A percentile compares a stretch with the other conserved stretches of the same genome.
These are phyloP conservation scores for Periglandula ipomoeae DNA, from an alignment of 2,329 filamentous ascomycete species.

Conservation along the genomic window DNA sequence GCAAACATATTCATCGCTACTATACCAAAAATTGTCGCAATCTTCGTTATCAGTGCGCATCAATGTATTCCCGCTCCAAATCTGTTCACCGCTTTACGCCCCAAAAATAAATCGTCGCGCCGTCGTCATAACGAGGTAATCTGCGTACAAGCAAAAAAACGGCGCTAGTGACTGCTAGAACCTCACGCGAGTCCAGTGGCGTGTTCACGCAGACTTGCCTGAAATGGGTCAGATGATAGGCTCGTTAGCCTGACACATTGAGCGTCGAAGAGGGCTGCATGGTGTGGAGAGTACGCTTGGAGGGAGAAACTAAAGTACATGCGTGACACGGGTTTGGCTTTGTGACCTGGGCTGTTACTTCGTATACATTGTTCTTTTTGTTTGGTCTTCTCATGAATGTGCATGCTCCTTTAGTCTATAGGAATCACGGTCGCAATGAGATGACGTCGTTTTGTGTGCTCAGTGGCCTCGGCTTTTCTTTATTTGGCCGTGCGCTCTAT, in stretches of 20 bases:
- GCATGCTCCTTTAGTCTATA: background rate
- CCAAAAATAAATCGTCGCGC: too few species aligned
- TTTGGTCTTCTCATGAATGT: background rate
- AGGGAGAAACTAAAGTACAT: background rate
- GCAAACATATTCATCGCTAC: too few species aligned
- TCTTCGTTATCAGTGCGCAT: too few species aligned
- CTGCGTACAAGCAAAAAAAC: background rate
- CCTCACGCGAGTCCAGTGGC: background rate
- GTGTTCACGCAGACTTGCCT: background rate
- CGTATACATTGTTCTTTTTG: background rate
- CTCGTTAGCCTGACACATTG: background rate
- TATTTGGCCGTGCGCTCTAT: background rate
- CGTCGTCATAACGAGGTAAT: background rate
- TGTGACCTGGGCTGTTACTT: background rate
- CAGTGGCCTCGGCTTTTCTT: background rate
- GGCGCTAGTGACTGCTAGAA: background rate
- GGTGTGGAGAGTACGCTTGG: background rate
- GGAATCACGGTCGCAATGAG: background rate
- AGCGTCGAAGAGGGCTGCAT: background rate
- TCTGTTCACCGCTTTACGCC: too few species aligned
- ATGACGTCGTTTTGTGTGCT: background rate
- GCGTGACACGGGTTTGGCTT: slow-evolving; percentile 1
- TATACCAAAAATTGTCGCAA: too few species aligned
- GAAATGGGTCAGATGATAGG: background rate
- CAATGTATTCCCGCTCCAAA: too few species aligned